Base-by-base conservation (phyloP, 1,284 basidiomycete genomes). In the Vanrija humicola region DNA sequence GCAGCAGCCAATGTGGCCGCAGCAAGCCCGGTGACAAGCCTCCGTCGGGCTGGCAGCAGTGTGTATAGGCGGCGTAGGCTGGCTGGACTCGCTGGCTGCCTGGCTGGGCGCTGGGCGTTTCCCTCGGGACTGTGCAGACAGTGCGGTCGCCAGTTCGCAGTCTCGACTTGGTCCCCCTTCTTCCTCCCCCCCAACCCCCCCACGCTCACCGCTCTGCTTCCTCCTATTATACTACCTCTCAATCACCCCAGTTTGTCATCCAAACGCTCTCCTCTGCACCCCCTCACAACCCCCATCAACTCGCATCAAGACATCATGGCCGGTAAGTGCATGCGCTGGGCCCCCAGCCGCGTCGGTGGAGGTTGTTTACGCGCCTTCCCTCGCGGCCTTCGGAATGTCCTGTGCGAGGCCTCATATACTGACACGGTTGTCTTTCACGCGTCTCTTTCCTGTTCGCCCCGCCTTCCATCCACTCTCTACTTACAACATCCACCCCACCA, bases 251-350 rank as follows among this genome's bases (percentile, higher is more conserved):
- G 45, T 39, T 34, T 15, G 9, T 12, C 34, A 34, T 14, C 12
- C 34, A 34, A 34, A 34, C 34, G 34, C 45, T 38, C 21, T 34
- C 45, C 18, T 45, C 26, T 48, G 38, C 54, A 50, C 26, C 23
- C 34, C 43, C 42, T 42, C 40, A n/a, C 21, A 39, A 43, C 40
- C 49, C 28, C 48, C 43, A 28, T 45, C 53, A 26, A 45, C 44
- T 34, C 26, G 19, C 5, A 18, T 29, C 26, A 23, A 45, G 14
- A 46, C 44, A 46, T 25, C 26, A 73, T 73, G 70, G 65, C 70
- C 65, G 69, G 70, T 73, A 58, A 69, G 70, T 73, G 42, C 54
- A 62, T 61, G 45, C 55, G 47, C 56, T 28, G 15, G 7, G 64
- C 63, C n/a, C 64, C 68, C 12, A 67, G 65, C 14, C 56, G 48